Evolutionary conservation across 2,329 filamentous ascomycete genomes (phyloP), one percentile per base, ranked within the genome.

Genomic region (Aurifilum marmelostoma): DNA sequence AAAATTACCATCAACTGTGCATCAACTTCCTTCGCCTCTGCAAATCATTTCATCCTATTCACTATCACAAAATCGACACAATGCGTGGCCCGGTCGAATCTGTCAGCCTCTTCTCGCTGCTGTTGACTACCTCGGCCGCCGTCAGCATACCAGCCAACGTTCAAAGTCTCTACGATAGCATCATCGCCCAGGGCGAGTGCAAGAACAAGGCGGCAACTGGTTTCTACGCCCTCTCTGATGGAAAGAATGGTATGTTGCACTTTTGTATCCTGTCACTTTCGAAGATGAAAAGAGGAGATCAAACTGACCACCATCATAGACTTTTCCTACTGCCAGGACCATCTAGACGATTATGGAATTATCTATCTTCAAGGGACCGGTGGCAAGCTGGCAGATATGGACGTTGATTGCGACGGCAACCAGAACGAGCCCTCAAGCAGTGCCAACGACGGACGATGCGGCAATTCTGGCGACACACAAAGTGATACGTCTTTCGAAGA

Each of bases 191-290:
- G 32, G 52, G 52, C 27, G 52, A 56, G 12, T 56, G 56, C 43
- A 60, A 50, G 32, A 47, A 65, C 50, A 41, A 50, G 39, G 47
- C 66, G 7, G 41, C 27, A 52, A 37, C 16, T 43, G 41, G 24
- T 56, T 61, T 58, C 62, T 66, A 27, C 50, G 27, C 41, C 39
- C 43, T 47, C 61, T 12, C 16, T 24, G 41, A 37, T 61, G 29
- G 56, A 34, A 39, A 24, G 2, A 29, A 56, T 56, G 52, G 52
- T 56, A 56, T 4, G 27, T 12, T 6, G 14, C n/a, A 14, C 27
- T 27, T 9, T 4, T 8, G 4, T 34, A 34, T n/a, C n/a, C n/a
- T n/a, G 14, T 16, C 52, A 32, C 52, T 27, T 18, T 5, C 4
- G 7, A 14, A 3, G 8, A 5, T 27, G 50, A 14, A 16, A 5